Evolutionary conservation across 352 stramenopile species (phyloP).

Genomic region (Phytophthora cryptogea): DNA sequence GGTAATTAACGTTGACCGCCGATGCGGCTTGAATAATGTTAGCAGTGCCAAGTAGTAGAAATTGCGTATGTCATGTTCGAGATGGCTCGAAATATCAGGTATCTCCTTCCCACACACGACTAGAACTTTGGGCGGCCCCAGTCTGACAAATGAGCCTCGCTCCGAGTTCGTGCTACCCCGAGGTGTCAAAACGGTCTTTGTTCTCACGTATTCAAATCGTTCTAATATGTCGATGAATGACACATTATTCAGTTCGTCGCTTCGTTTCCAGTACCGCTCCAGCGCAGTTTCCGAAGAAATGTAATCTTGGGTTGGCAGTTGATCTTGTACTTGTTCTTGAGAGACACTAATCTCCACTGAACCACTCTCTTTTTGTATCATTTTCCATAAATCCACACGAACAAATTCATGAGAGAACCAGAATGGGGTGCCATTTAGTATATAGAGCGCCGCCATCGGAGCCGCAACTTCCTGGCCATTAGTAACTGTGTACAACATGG

Average conservation of each 20-base stretch:
- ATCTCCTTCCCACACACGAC: constrained; percentile 12
- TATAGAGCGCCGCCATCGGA: constrained; percentile 14
- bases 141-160: not conserved
- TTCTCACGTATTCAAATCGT: not conserved
- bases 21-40: constrained; percentile 6
- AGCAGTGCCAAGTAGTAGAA: constrained; percentile 4
- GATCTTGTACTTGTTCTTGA: not conserved
- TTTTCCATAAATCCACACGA: constrained; percentile 4
- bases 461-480: constrained; percentile 17
- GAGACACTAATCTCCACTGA: constrained; percentile 1
- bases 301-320: not conserved
- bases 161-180: too few species aligned
- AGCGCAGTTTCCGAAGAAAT: constrained; percentile 1
- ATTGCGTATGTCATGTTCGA: not conserved
- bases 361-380: not conserved
- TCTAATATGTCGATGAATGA: constrained; percentile 19
- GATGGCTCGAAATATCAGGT: constrained; percentile 1
- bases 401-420: constrained; percentile 23
- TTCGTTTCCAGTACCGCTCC: constrained; percentile 18
- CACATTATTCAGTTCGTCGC: not conserved
- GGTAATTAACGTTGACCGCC: not conserved
- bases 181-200: too few species aligned
- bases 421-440: constrained; percentile 11
- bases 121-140: not conserved
- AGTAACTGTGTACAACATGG: constrained; percentile 19